These are phyloP conservation scores for Stereum hirsutum DNA, from an alignment of 1,284 basidiomycete genomes.

Conservation along the genomic window DNA sequence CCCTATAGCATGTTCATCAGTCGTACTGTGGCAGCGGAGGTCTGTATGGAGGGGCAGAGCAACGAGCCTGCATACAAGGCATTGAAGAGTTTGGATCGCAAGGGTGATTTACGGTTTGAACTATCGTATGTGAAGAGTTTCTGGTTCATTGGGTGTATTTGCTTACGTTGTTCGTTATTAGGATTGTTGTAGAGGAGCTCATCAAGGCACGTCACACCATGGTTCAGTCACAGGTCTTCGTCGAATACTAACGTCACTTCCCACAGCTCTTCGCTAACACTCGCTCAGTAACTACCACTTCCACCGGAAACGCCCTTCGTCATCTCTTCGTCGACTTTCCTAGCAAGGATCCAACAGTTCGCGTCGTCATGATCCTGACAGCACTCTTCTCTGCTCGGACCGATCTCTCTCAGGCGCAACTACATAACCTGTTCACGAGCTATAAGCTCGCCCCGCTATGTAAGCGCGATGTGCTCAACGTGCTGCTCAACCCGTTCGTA, in stretches of 20 bases:
- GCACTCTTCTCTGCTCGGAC: slow-evolving; percentile 40
- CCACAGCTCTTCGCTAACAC: slow-evolving; percentile 56
- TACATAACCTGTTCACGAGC: slow-evolving; percentile 32
- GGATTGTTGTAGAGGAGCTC: slow-evolving; percentile 11
- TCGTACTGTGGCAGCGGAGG: slow-evolving; percentile 68
- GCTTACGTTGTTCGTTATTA: not conserved
- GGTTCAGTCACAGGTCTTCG: not conserved
- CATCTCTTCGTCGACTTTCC: slow-evolving; percentile 59
- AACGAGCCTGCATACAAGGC: slow-evolving; percentile 61
- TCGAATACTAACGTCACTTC: slow-evolving; percentile 1
- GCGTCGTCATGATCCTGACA: slow-evolving; percentile 57
- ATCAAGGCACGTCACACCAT: slow-evolving; percentile 12
- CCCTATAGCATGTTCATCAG: slow-evolving; percentile 62
- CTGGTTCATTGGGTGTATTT: not conserved
- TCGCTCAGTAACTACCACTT: slow-evolving; percentile 46
- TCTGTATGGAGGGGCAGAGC: slow-evolving; percentile 66
- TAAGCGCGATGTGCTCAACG: slow-evolving; percentile 45
- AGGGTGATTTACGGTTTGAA: slow-evolving; percentile 51
- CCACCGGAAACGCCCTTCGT: slow-evolving; percentile 41
- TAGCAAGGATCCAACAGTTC: slow-evolving; percentile 43
- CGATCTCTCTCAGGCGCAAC: slow-evolving; percentile 22
- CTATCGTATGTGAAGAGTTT: slow-evolving; percentile 31
- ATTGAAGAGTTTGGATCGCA: slow-evolving; percentile 52
- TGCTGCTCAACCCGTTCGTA: slow-evolving; percentile 61
- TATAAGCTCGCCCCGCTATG: slow-evolving; percentile 46